Evolutionary conservation across 345 rosid genomes (phyloP), one percentile per base, ranked within the genome.

Genomic region (Populus ilicifolia): DNA sequence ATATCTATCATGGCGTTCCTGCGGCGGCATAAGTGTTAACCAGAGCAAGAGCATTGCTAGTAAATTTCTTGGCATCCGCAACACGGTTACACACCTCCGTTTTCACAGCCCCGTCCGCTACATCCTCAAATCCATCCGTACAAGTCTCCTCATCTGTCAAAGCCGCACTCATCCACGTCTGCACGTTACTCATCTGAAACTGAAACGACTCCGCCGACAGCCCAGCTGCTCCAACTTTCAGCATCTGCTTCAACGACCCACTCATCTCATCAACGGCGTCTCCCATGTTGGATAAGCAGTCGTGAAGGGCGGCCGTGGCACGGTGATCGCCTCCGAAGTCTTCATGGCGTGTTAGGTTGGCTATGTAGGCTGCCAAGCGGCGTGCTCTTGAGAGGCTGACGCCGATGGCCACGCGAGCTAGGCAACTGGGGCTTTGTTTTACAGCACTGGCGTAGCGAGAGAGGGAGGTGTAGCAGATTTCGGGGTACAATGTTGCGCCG

Each of bases 121-220:
- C 87, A 41, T 81, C 97, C 74, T 83, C 86, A 68, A 96, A 90
- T 5, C 99, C 99, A 25, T 96, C 99, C 16, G 89, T 67, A 59
- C 99, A 96, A 72, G 99, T 96, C 86, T 96, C 99, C 23, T 94
- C 97, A 61, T 96, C 93, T 0, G 99, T 96, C 71, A 96, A 54
- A 20, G 99, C 94, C 1, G 97, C 84, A 86, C 99, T 96, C 52
- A 96, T 92, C 99, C 99, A 96, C 80, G 98, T 96, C 85, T 80
- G 68, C 67, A 96, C 99, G 84, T 96, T 82, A 69, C 93, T 89
- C 89, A 94, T 86, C 79, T 84, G 89, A 81, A 92, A 94, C 86
- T 87, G 77, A 72, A 92, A 90, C 66, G 86, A 71, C 77, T 86
- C 86, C 29, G 83, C 77, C 30, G 87, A 79, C 1, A 80, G 50